Evolutionary conservation across 106 monocot genomes (phyloP), one percentile per base, ranked within the genome.

Genomic region (Iris macrosiphon): DNA sequence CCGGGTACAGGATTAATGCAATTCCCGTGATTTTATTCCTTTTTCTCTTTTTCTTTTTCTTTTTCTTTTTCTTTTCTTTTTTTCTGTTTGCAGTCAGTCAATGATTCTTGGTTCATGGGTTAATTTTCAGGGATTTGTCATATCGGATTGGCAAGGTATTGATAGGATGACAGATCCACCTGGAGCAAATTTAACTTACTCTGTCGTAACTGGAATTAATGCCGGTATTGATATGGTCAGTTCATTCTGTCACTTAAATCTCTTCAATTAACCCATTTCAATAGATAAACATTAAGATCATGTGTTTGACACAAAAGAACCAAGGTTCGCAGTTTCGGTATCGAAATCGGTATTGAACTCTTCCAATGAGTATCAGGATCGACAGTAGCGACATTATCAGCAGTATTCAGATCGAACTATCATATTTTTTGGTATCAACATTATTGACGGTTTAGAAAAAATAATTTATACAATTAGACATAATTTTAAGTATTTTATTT

Each of bases 171-270:
- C 73, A 7, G 38, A 55, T 4, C 69, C 76, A 14, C 49, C 66
- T 6, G 49, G 63, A 56, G 28, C 60, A 45, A 80, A 86, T 65
- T 86, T 81, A 62, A 53, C 76, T n/a, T 77, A 77, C 40, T 80
- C 86, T 2, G 24, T 86, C 53, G 57, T 55, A 29, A 44, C 70
- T 26, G 69, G 75, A 25, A 66, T 86, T 31, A 27, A 49, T 30
- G 86, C 86, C 2, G 86, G 86, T 38, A 71, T 86, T 21, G 87
- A 87, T 37, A 87, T 89, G 84, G 89, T 83, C 24, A 44, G 29
- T 46, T 37, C 5, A 22, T 31, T 22, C 24, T 19, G 6, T 25
- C 26, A 31, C 17, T 45, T 44, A 1, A 10, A 12, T 30, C 15
- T 14, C 14, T 14, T 45, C 29, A 0, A 22, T 20, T 40, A 10